Evolutionary conservation across 768 basidiomycete genomes (phyloP).

Genomic region (Boletus eberwhitei): DNA sequence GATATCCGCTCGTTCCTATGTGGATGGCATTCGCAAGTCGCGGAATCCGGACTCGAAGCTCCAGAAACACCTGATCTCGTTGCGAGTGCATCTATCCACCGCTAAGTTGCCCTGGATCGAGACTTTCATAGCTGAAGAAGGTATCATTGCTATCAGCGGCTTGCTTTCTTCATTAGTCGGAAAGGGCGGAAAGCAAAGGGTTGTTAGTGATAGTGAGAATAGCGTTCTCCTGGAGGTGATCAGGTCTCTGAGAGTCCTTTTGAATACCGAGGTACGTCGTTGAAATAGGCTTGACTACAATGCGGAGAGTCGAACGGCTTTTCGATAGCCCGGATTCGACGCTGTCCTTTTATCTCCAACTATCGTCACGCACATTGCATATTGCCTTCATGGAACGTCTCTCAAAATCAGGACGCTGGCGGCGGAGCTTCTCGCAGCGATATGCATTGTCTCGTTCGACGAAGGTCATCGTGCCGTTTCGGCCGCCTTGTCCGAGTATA

Average conservation of each 20-base stretch:
- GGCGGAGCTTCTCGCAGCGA: constrained; percentile 78
- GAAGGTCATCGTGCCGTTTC: constrained; percentile 76
- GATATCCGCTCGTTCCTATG: constrained; percentile 59
- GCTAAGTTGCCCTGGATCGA: constrained; percentile 75
- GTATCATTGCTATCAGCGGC: constrained; percentile 58
- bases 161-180: constrained; percentile 61
- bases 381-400: constrained; percentile 63
- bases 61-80: constrained; percentile 72
- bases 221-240: constrained; percentile 69
- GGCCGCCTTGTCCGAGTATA: constrained; percentile 77
- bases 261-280: constrained; percentile 74
- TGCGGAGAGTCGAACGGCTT: neutral
- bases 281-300: neutral
- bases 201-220: constrained; percentile 61
- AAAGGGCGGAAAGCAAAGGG: constrained; percentile 61
- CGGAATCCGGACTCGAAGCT: constrained; percentile 59
- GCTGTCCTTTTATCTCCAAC: constrained; percentile 60
- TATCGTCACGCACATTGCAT: constrained; percentile 69
- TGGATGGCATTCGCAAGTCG: constrained; percentile 53
- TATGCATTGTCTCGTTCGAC: constrained; percentile 67
- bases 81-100: constrained; percentile 85
- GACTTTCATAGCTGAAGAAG: constrained; percentile 63
- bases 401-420: constrained; percentile 66
- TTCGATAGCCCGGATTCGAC: constrained; percentile 64
- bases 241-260: constrained; percentile 74